Evolutionary conservation across 768 basidiomycete genomes (phyloP).

Genomic region (Trametes cubensis): DNA sequence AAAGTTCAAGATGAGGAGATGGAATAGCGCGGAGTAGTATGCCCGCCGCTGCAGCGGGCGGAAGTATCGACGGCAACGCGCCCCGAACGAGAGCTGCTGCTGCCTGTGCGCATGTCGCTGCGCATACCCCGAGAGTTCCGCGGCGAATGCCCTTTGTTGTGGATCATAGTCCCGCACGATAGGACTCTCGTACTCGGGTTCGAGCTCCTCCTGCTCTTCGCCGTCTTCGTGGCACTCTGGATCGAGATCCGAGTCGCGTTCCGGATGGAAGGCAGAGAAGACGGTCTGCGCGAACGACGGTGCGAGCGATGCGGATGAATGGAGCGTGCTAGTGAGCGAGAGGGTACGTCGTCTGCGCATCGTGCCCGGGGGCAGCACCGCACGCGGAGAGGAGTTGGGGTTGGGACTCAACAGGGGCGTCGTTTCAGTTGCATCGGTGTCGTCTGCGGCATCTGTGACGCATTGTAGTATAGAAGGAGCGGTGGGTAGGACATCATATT

Average conservation of each 20-base stretch:
- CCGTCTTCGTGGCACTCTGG: conserved; percentile 35
- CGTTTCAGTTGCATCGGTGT: conserved; percentile 45
- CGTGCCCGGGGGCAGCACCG: conserved; percentile 21
- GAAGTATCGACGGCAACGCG: conserved; percentile 62
- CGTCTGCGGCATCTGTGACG: conserved; percentile 16
- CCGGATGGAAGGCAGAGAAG: conserved; percentile 64
- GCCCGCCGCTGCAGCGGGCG: conserved; percentile 54
- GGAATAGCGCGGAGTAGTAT: conserved; percentile 71
- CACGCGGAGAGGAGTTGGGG: conserved; percentile 24
- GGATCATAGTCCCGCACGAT: conserved; percentile 19
- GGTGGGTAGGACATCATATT: conserved; percentile 23
- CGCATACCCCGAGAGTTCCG: conserved; percentile 20
- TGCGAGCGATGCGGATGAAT: conserved; percentile 50
- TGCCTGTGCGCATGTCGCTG: conserved; percentile 13
- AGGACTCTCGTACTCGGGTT: conserved; percentile 25
- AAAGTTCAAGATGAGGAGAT: conserved; percentile 75
- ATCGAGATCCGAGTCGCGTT: conserved; percentile 48
- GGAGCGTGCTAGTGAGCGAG: conserved; percentile 58
- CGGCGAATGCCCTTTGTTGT: conserved; percentile 21
- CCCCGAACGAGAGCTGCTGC: conserved; percentile 17
- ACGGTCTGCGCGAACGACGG: conserved; percentile 73
- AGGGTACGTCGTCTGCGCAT: conserved; percentile 51
- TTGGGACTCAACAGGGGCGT: conserved; percentile 48
- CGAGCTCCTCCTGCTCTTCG: conserved; percentile 27
- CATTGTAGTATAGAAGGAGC: conserved; percentile 27